Evolutionary conservation across 2,329 filamentous ascomycete species (phyloP).

Genomic region (Claviceps arundinis): DNA sequence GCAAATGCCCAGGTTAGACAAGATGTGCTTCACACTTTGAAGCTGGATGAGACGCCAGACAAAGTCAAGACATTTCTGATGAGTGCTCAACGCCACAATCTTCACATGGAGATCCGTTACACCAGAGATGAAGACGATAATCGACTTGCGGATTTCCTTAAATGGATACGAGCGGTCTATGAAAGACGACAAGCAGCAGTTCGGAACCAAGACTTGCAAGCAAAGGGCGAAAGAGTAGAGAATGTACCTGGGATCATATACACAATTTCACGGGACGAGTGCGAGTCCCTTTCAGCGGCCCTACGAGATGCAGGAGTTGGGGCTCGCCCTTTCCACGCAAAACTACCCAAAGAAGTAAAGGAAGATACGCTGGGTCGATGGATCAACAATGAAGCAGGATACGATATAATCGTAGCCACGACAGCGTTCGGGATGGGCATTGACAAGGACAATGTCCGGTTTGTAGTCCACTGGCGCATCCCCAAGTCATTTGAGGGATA

Average conservation of each 20-base stretch:
- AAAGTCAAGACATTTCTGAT: conserved; percentile 66
- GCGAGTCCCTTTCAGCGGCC: conserved; percentile 53
- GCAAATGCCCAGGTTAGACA: conserved; percentile 67
- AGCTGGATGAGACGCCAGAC: conserved; percentile 45
- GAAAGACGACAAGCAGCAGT: conserved; percentile 48
- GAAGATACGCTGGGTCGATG: conserved; percentile 58
- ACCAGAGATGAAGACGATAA: conserved; percentile 62
- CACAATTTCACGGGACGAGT: conserved; percentile 61
- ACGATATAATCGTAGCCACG: conserved; percentile 87
- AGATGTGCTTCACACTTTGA: conserved; percentile 70
- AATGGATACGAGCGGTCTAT: conserved; percentile 65
- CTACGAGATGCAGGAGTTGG: conserved; percentile 57
- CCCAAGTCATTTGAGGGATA: conserved; percentile 93
- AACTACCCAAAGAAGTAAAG: conserved; percentile 53
- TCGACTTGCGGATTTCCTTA: conserved; percentile 59
- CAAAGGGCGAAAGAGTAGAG: conserved; percentile 39
- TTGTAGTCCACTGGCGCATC: conserved; percentile 88
- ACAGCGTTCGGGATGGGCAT: conserved; percentile 98
- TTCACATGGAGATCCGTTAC: conserved; percentile 84
- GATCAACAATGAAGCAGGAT: conserved; percentile 61
- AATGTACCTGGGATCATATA: conserved; percentile 70
- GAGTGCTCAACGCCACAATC: conserved; percentile 69
- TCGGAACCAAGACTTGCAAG: conserved; percentile 44
- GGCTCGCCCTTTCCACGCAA: conserved; percentile 60
- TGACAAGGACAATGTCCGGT: conserved; percentile 87